Evolutionary conservation across 2,329 filamentous ascomycete genomes (phyloP), one percentile per base, ranked within the genome.

Genomic region (Aspergillus sp.): DNA sequence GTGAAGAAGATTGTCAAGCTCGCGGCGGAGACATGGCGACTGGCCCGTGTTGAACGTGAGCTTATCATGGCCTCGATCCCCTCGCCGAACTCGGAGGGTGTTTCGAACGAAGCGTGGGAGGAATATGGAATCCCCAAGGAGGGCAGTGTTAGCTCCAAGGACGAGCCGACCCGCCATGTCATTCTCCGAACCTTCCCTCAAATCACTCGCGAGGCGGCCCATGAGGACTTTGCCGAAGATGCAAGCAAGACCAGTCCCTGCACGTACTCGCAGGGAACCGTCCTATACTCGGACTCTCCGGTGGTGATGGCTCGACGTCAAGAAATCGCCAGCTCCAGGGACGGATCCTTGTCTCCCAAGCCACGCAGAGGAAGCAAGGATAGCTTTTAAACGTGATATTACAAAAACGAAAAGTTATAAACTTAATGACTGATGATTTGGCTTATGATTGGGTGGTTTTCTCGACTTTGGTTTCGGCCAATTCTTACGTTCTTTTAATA

Each of bases 21-120:
- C 13, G 77, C 77, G 2, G 76, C 77, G 1, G 75, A 80, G 57
- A 79, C 76, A 6, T 81, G 77, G 77, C 67, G 77, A 13, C 75
- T 77, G 53, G 77, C 76, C 5, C 71, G 77, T 7, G 71, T 81
- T 29, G 77, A 80, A 56, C 69, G 76, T 12, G 76, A 79, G 53
- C 69, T 77, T 50, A 75, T 81, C 39, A 64, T 70, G 8, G 77
- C 77, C 4, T 68, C 63, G 1, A 74, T 79, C 64, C 74, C 74
- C 3, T 61, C 62, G 0, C 61, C 65, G 0, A 61, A 67, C 27
- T 57, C 66, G 2, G 60, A 65, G 33, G 54, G 49, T n/a, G 53
- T 59, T 10, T 48, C 54, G 3, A 67, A 68, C 29, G 62, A 67
- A 6, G 58, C 57, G 5, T 70, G 65, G 66, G 46, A 57, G 13